Percentiles rank a stretch among this genome's conserved stretches.
Evolutionary conservation across 1,139 yeast species (phyloP).

Genomic region (Debaryomyces subglobosus): DNA sequence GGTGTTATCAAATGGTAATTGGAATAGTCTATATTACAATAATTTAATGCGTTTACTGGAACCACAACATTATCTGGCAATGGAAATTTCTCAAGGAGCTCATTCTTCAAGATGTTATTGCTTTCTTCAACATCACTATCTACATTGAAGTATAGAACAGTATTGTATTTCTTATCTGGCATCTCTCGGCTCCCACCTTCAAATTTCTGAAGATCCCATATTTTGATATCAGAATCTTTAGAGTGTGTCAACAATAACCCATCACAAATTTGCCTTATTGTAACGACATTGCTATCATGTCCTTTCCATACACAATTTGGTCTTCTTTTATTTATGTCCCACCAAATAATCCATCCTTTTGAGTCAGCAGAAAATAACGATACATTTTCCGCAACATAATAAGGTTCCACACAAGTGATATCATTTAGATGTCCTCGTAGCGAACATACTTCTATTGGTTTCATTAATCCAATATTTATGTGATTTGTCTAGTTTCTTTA

Average conservation of each 20-base stretch:
- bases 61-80: constrained; percentile 32
- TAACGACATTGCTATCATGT: constrained; percentile 49
- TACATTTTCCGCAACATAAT: constrained; percentile 2
- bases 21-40: constrained; percentile 49
- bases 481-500: neutral
- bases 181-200: constrained; percentile 1
- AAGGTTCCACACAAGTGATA: constrained; percentile 14
- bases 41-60: constrained; percentile 61
- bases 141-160: constrained; percentile 8
- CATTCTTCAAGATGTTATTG: neutral
- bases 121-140: constrained; percentile 1
- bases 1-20: constrained; percentile 48
- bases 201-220: constrained; percentile 44
- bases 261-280: constrained; percentile 38
- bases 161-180: constrained; percentile 10
- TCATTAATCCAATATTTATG: neutral
- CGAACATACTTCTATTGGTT: constrained; percentile 17
- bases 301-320: constrained; percentile 52
- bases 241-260: constrained; percentile 54
- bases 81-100: constrained; percentile 17
- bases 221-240: constrained; percentile 51
- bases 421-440: constrained; percentile 25
- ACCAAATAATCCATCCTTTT: constrained; percentile 51
- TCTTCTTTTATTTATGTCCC: constrained; percentile 51
- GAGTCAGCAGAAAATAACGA: constrained; percentile 44